Evolutionary conservation across 441 rosid species (phyloP), one percentile per base, ranked within the genome.

Genomic region (Geranium incanum): DNA sequence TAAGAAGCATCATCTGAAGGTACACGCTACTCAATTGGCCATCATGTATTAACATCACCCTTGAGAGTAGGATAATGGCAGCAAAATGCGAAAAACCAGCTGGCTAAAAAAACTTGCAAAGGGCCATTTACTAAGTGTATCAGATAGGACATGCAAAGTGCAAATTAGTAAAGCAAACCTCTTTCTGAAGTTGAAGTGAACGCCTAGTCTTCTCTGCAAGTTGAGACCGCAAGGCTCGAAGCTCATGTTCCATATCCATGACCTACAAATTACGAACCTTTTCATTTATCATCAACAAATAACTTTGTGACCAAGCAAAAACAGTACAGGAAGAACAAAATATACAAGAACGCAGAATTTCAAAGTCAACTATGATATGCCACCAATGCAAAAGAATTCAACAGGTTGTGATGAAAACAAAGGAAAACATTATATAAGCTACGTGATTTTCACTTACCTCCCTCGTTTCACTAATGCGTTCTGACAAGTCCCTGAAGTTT

Each of bases 211-310:
- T 94, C 87, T 92, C 92, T 39, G 83, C 87, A 75, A 94, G 97
- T 81, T 92, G 99, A 81, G 74, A 80, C 84, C 99, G 85, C 67
- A 92, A 77, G 73, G 99, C 99, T 67, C 73, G 82, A 72, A 94
- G 89, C 80, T 94, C 99, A 80, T 87, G 85, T 70, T 92, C 99
- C 99, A 95, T 95, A 86, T 92, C 99, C 99, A 90, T 95, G 62
- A 95, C 99, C 99, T 95, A 80, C 74, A 78, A 67, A 66, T 66
- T 70, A 23, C 72, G 68, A 52, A 71, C 59, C 66, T 41, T 16
- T 57, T 52, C 43, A 68, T 23, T 72, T 72, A 70, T 48, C 23
- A 71, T 73, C 38, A 68, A 67, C 15, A 50, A 65, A 69, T 70
- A 41, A 33, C 9, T 66, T 36, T 36, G 21, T 19, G 19, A 21